phyloP scores from a whole-genome alignment of 768 basidiomycete genomes.

The Boletus fagicola region DNA sequence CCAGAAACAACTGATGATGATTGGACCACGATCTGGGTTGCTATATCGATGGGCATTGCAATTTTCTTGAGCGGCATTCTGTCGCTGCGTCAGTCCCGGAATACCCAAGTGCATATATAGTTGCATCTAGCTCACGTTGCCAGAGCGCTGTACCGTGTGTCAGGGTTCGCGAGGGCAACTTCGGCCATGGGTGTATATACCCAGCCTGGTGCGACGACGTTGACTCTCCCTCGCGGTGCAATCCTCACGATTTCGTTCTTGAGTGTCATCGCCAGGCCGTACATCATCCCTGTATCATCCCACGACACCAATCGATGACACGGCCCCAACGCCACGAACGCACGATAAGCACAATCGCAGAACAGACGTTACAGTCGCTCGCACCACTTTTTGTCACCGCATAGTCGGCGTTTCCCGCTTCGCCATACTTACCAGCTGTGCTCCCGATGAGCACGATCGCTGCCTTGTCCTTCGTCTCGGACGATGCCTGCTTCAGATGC shows the following conservation, averaged over 20 bases:
- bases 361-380: not conserved
- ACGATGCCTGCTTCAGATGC: constrained; percentile 38
- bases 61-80: constrained; percentile 71
- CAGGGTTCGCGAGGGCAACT: constrained; percentile 53
- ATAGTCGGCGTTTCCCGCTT: constrained; percentile 63
- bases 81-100: not conserved
- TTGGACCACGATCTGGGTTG: constrained; percentile 57
- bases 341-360: not conserved
- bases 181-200: constrained; percentile 63
- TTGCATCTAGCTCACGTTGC: constrained; percentile 54
- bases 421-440: constrained; percentile 68
- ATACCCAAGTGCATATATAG: not conserved
- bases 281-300: constrained; percentile 56
- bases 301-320: not conserved
- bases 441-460: constrained; percentile 64
- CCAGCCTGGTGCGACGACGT: constrained; percentile 66
- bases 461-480: constrained; percentile 49
- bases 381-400: constrained; percentile 63
- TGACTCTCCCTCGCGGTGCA: constrained; percentile 64
- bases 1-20: constrained; percentile 61
- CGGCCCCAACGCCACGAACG: not conserved
- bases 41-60: constrained; percentile 60
- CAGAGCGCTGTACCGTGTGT: constrained; percentile 53
- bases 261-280: constrained; percentile 60
- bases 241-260: constrained; percentile 80